These are phyloP conservation scores for Dictyostelium discoideum DNA, from an alignment of 78 protist genomes.

Conservation along the genomic window DNA sequence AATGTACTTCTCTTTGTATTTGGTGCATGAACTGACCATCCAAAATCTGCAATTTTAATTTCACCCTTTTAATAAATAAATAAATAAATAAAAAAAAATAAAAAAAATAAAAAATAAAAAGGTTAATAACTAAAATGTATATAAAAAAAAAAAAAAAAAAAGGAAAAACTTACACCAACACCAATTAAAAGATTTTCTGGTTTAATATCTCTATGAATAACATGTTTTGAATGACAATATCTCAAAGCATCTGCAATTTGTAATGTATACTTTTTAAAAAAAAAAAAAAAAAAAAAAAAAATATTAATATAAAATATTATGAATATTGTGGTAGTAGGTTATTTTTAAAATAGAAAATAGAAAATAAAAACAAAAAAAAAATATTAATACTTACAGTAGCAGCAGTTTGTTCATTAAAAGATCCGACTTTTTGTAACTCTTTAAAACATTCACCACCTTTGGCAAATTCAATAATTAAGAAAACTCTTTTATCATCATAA, in stretches of 20 bases:
- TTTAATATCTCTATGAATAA: conserved; percentile 99
- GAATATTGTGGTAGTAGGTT: neutral
- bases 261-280: conserved; percentile 72
- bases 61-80: conserved; percentile 69
- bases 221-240: conserved; percentile 92
- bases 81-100: too few species aligned
- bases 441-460: conserved; percentile 97
- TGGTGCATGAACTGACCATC: conserved; percentile 97
- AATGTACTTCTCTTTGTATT: conserved; percentile 91
- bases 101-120: neutral
- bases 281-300: neutral
- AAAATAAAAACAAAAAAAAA: neutral
- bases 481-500: conserved; percentile 94
- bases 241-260: conserved; percentile 90
- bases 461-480: conserved; percentile 97
- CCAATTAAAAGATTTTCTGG: conserved; percentile 95
- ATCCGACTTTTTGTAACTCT: conserved; percentile 68
- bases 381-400: conserved; percentile 70
- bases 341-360: neutral
- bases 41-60: conserved; percentile 98
- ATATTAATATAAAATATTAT: neutral
- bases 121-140: neutral
- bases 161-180: conserved; percentile 30
- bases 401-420: conserved; percentile 82
- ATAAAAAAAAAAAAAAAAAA: neutral